Conservation (phyloP, 306 rosid genomes). For the Elaeagnus macrophylla region DNA sequence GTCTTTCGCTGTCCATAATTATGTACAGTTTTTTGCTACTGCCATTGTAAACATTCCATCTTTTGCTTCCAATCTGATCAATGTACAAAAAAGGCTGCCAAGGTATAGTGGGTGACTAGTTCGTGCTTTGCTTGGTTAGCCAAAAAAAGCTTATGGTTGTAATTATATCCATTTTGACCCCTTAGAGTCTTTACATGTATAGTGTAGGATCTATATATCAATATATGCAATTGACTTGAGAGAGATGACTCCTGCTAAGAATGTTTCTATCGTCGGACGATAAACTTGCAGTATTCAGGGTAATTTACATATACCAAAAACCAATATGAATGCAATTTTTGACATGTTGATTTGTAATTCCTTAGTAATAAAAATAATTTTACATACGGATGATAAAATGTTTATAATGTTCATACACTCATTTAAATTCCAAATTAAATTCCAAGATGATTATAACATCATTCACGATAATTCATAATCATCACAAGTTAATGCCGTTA, state of each 20-base stretch:
- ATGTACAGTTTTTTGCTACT: slow-evolving; percentile 16
- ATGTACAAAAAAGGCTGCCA: slow-evolving; percentile 17
- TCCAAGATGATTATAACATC: no score
- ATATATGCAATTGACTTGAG: slow-evolving; percentile 31
- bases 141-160: slow-evolving; percentile 26
- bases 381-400: no score
- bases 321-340: no score
- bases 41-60: neutral
- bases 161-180: slow-evolving; percentile 15
- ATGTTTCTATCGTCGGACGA: slow-evolving; percentile 7
- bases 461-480: no score
- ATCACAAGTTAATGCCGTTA: no score
- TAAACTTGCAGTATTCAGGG: slow-evolving; percentile 12
- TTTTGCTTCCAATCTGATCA: slow-evolving; percentile 25
- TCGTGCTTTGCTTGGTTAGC: slow-evolving; percentile 20
- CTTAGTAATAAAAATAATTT: no score
- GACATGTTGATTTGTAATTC: no score
- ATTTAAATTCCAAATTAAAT: no score
- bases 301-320: no score
- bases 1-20: slow-evolving; percentile 27
- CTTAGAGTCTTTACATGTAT: slow-evolving; percentile 30
- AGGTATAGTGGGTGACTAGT: slow-evolving; percentile 31
- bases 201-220: slow-evolving; percentile 31
- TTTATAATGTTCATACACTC: no score
- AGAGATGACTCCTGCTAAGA: slow-evolving; percentile 9